Evolutionary conservation across 441 rosid species (phyloP).

Genomic region (Populus hybrid): DNA sequence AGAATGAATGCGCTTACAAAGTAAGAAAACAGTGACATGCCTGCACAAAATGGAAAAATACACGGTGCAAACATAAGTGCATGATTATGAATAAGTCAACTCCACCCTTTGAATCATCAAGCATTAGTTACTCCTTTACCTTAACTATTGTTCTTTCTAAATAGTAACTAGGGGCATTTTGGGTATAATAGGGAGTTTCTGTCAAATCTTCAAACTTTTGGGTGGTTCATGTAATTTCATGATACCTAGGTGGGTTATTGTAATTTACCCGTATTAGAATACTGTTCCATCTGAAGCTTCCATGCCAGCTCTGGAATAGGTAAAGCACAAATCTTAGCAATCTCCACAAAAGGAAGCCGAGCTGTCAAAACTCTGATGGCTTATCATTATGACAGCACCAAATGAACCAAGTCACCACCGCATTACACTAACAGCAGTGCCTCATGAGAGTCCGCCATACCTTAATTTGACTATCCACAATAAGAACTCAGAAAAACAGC

Average conservation of each 20-base stretch:
- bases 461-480: conserved; percentile 3
- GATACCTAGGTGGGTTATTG: too few relatives aligned
- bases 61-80: background rate
- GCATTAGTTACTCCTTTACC: conserved; percentile 2
- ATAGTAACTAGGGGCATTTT: too few relatives aligned
- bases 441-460: background rate
- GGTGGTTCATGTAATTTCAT: too few relatives aligned
- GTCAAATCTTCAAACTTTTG: too few relatives aligned
- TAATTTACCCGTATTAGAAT: background rate
- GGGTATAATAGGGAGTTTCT: too few relatives aligned
- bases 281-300: background rate
- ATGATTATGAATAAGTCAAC: conserved; percentile 2
- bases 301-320: background rate
- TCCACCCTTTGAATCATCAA: background rate
- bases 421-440: background rate
- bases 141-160: too few relatives aligned
- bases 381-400: background rate
- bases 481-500: background rate
- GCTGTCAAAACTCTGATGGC: background rate
- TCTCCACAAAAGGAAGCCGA: background rate
- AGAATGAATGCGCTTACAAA: background rate
- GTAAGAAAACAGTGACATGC: background rate
- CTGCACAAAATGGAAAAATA: background rate
- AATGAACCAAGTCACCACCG: background rate
- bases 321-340: background rate